phyloP scores from a whole-genome alignment of 441 rosid species.

The Erodium moschatum region DNA sequence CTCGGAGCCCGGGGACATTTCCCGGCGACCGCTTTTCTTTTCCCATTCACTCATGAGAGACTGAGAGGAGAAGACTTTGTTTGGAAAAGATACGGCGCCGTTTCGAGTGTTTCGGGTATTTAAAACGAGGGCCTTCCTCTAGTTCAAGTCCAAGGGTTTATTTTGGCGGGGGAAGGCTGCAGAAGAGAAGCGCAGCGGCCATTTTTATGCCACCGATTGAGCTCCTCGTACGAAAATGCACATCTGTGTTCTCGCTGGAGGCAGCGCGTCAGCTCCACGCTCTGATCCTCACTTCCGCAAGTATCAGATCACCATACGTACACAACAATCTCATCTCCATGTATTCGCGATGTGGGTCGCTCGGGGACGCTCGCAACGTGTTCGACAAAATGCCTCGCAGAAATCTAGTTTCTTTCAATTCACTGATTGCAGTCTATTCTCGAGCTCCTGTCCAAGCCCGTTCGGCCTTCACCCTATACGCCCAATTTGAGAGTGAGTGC shows the following conservation, averaged over 20 bases:
- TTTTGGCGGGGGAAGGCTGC: slow-evolving; percentile 15
- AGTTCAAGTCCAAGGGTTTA: neutral
- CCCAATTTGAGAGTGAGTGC: slow-evolving; percentile 35
- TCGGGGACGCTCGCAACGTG: slow-evolving; percentile 42
- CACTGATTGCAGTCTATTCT: slow-evolving; percentile 58
- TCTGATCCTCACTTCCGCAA: slow-evolving; percentile 29
- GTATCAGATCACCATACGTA: slow-evolving; percentile 37
- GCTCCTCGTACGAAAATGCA: slow-evolving; percentile 47
- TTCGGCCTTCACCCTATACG: slow-evolving; percentile 29
- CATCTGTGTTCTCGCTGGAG: slow-evolving; percentile 34
- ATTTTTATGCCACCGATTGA: slow-evolving; percentile 30
- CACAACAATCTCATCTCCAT: slow-evolving; percentile 57
- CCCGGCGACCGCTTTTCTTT: neutral
- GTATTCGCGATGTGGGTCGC: slow-evolving; percentile 50
- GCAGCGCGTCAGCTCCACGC: slow-evolving; percentile 69
- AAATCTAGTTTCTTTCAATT: slow-evolving; percentile 55
- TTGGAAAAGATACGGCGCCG: neutral
- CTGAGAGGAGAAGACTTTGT: neutral
- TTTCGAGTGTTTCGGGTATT: neutral
- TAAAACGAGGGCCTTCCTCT: neutral
- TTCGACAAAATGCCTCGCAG: slow-evolving; percentile 68
- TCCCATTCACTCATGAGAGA: neutral
- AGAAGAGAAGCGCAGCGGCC: neutral
- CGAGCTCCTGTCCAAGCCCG: slow-evolving; percentile 30
- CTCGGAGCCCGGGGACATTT: slow-evolving; percentile 28